Evolutionary conservation across 1,284 basidiomycete species (phyloP), one percentile per base, ranked within the genome.

Genomic region (Singerocomus rubriflavus): DNA sequence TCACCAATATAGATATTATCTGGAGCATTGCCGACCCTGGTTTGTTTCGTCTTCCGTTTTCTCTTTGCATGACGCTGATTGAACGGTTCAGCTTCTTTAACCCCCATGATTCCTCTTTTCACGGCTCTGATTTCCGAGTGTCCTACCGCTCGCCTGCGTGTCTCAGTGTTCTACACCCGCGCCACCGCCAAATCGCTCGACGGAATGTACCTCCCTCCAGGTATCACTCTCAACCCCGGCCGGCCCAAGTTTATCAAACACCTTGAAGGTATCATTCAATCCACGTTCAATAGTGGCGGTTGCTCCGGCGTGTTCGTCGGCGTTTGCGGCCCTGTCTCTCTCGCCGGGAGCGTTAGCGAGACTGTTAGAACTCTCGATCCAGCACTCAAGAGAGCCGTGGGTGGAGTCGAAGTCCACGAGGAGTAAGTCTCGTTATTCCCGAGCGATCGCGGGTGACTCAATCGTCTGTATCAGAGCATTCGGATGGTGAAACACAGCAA

Each of bases 381-480:
- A 12, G 57, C 64, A 13, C 69, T 77, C 57, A 73, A 79, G 62
- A 73, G 74, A 51, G 75, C 79, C 14, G 80, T 86, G 25, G 86
- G 87, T 4, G 87, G 88, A 3, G 73, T 90, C 44, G 86, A 90
- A 67, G 55, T 86, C 2, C 78, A 83, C 63, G 82, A 87, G 64
- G 87, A 90, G 85, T 80, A 50, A 53, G 75, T 69, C 36, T 44
- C 13, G 29, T 17, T 13, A 21, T 4, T n/a, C 12, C 25, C n/a
- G 17, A 21, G 5, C 11, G n/a, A 26, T 40, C 25, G 34, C 12
- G 25, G 5, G 21, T 38, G 34, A 46, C 40, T 42, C 31, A 58
- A 44, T 8, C 12, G 8, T 16, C 14, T 10, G 13, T 27, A 5
- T 40, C 38, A 58, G 57, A 17, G 46, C 61, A 1, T 58, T 58